Percentiles rank a stretch among this genome's conserved stretches.
These are phyloP conservation scores for Penicillium chermesinum DNA, from an alignment of 495 filamentous ascomycete species.

Conservation along the genomic window DNA sequence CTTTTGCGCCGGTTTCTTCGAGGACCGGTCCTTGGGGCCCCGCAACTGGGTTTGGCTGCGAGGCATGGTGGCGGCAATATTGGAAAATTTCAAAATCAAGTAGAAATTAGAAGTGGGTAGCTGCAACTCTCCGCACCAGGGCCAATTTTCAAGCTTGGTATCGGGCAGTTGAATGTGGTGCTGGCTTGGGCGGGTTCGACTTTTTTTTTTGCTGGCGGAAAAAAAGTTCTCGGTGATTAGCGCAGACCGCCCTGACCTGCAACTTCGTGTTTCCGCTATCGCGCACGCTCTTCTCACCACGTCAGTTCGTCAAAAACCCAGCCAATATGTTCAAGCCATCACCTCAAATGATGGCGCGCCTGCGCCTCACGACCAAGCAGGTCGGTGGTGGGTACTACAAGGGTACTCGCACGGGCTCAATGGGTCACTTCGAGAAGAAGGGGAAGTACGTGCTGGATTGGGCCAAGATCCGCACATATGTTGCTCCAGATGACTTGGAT, in stretches of 20 bases:
- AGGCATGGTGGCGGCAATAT: slow-evolving; percentile 49
- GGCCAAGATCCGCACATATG: slow-evolving; percentile 85
- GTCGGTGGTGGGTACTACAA: slow-evolving; percentile 95
- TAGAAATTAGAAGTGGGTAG: too few relatives aligned
- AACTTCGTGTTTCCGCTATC: slow-evolving; percentile 1
- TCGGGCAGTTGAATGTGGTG: neutral
- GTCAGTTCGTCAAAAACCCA: neutral
- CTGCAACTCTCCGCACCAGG: too few relatives aligned
- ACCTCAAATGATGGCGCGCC: slow-evolving; percentile 55
- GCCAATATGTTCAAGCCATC: slow-evolving; percentile 63
- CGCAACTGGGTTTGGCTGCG: slow-evolving; percentile 54
- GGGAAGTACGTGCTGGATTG: slow-evolving; percentile 81
- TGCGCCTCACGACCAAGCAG: slow-evolving; percentile 86
- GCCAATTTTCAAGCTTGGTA: neutral
- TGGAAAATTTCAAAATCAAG: slow-evolving; percentile 4
- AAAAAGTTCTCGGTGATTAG: slow-evolving; percentile 43
- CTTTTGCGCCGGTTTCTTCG: slow-evolving; percentile 29
- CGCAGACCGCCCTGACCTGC: slow-evolving; percentile 25
- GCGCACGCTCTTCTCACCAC: neutral
- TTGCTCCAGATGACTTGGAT: slow-evolving; percentile 61
- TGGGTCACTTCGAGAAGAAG: slow-evolving; percentile 80
- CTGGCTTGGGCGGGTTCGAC: slow-evolving; percentile 19
- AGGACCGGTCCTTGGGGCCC: slow-evolving; percentile 45
- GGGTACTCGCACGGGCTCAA: slow-evolving; percentile 79
- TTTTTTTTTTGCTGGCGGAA: slow-evolving; percentile 34